phyloP scores from a whole-genome alignment of 208 protist genomes.

The Porcisia hertigi region DNA sequence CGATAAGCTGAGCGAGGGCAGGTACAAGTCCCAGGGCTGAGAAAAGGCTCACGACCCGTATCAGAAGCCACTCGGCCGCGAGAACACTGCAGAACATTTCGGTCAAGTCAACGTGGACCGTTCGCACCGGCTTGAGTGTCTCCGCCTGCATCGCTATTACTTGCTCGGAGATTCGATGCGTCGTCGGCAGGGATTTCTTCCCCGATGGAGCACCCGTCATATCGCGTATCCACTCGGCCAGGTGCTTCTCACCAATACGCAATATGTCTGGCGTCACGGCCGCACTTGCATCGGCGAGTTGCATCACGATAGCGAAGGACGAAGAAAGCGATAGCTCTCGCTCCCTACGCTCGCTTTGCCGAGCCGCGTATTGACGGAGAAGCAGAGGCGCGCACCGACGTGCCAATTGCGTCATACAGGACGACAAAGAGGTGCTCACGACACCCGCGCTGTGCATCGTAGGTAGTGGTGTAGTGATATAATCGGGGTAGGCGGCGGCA shows the following conservation, averaged over 20 bases:
- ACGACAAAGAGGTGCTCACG: neutral
- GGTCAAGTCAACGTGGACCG: slow-evolving; percentile 20
- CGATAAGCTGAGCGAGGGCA: slow-evolving; percentile 13
- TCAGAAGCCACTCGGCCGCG: slow-evolving; percentile 29
- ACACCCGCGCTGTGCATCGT: neutral
- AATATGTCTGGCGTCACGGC: neutral
- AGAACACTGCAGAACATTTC: slow-evolving; percentile 17
- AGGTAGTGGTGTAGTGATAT: neutral
- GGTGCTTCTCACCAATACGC: neutral
- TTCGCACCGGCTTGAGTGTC: neutral
- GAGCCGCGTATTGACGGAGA: neutral
- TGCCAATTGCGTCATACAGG: neutral
- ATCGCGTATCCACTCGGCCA: slow-evolving; percentile 4
- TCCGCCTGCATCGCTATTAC: neutral
- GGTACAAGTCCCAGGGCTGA: slow-evolving; percentile 11
- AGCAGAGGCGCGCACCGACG: neutral
- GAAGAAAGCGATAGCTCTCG: slow-evolving; percentile 16
- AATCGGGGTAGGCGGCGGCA: slow-evolving; percentile 37
- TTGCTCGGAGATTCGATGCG: slow-evolving; percentile 7
- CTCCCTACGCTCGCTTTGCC: neutral
- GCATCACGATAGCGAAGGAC: slow-evolving; percentile 16
- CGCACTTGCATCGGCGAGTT: neutral
- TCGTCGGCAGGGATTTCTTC: slow-evolving; percentile 5
- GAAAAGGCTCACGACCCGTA: slow-evolving; percentile 13
- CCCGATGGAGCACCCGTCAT: neutral